Evolutionary conservation across 768 basidiomycete genomes (phyloP).

Genomic region (Cystobasidiopsis lactophilus): DNA sequence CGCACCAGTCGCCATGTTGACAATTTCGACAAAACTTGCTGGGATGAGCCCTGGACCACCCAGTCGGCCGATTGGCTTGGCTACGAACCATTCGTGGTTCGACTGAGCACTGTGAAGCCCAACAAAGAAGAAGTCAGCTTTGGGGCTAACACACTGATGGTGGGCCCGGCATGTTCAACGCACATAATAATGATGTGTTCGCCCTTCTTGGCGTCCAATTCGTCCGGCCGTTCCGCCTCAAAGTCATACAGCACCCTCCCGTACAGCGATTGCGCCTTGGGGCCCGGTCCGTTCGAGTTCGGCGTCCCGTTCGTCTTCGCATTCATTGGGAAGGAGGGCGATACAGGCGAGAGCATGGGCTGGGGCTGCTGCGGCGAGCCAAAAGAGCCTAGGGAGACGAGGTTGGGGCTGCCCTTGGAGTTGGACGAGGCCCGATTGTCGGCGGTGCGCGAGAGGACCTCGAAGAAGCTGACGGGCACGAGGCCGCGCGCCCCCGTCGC

Average conservation of each 20-base stretch:
- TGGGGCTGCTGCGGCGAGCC: neutral
- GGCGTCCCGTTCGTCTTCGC: conserved; percentile 10
- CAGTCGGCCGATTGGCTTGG: conserved; percentile 84
- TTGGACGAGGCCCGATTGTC: conserved; percentile 1
- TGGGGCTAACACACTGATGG: no score
- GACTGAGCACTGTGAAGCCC: conserved; percentile 73
- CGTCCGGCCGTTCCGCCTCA: conserved; percentile 79
- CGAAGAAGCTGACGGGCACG: conserved; percentile 68
- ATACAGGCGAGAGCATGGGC: neutral
- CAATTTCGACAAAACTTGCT: conserved; percentile 86
- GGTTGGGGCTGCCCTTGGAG: neutral
- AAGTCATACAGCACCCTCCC: conserved; percentile 94
- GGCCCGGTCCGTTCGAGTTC: conserved; percentile 16
- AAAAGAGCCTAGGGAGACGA: neutral
- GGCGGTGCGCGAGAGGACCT: conserved; percentile 54
- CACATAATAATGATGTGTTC: conserved; percentile 79
- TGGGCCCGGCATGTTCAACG: neutral
- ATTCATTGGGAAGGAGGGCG: conserved; percentile 1
- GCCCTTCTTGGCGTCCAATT: conserved; percentile 80
- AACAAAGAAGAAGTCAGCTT: no score
- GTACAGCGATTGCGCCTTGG: conserved; percentile 50
- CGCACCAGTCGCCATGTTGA: conserved; percentile 57
- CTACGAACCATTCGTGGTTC: conserved; percentile 99
- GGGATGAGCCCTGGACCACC: conserved; percentile 94
- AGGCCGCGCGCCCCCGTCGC: conserved; percentile 72